Evolutionary conservation across 805 yeast species (phyloP), one percentile per base, ranked within the genome.

Genomic region (Candida pseudofarinosa): DNA sequence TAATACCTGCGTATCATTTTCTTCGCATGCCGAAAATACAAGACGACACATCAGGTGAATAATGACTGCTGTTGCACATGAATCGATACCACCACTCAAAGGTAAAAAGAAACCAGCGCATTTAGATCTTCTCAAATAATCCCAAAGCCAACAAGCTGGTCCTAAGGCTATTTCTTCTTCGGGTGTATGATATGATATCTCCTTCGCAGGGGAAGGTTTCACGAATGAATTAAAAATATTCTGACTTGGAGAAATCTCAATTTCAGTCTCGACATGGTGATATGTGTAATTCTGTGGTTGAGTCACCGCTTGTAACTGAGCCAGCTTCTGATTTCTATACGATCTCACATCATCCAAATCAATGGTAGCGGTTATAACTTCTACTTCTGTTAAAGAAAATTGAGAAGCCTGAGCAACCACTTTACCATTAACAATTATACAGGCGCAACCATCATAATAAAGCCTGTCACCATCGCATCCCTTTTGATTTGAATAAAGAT

Each of bases 61-160:
- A 54, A 93, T 89, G 14, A 86, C 86, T 0, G 98, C 93, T 0
- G 99, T 93, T 1, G 99, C 97, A 70, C 99, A 95, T 30, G 96
- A 86, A 60, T 93, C 99, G 49, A 93, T 91, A 39, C 99, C 99
- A 15, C 99, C 99, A 61, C 95, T 85, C 39, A 93, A 71, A 0
- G 99, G 98, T 37, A 93, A 70, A 64, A 93, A 95, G 60, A 75
- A 93, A 0, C 99, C 99, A 0, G 89, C 88, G 40, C 93, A 86
- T 51, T 79, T 80, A 52, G 95, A 88, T 50, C 99, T 77, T 61
- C 99, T 79, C 45, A 93, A 73, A 58, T 93, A 93, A 63, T 93
- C 99, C 99, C 99, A 93, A 49, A 93, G 65, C 99, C 99, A 93
- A 62, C 99, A 93, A 0, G 99, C 99, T 0, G 99, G 99, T 0